Conservation (phyloP, 1,284 basidiomycete species). For the Rhodotorula sp. region DNA sequence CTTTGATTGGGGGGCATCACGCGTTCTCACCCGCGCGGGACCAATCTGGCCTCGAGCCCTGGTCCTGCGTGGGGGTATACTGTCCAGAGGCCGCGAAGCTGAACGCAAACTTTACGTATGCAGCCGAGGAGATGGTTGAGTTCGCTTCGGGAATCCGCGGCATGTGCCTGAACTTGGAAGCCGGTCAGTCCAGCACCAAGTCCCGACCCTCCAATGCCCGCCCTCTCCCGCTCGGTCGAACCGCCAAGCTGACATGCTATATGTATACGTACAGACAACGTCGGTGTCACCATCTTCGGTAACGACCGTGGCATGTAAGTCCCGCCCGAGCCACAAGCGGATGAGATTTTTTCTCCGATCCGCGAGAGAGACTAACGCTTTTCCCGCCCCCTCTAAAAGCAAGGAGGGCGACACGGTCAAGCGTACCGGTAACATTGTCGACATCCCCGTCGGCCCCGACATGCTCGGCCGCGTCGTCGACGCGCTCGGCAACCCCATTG, state of each 20-base stretch:
- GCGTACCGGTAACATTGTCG: slow-evolving; percentile 99
- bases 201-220: neutral
- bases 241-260: neutral
- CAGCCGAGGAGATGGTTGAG: slow-evolving; percentile 99
- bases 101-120: neutral
- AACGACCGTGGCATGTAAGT: slow-evolving; percentile 75
- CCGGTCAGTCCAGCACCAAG: slow-evolving; percentile 67
- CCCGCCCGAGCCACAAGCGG: neutral
- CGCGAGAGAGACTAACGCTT: neutral
- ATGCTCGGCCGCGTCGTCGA: slow-evolving; percentile 98
- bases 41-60: neutral
- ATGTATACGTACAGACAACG: slow-evolving; percentile 32
- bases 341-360: too few species aligned
- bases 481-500: slow-evolving; percentile 98
- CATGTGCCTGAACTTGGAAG: slow-evolving; percentile 94
- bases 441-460: slow-evolving; percentile 94
- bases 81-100: neutral
- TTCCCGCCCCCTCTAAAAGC: slow-evolving; percentile 56
- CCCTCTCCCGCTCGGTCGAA: neutral
- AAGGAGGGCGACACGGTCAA: slow-evolving; percentile 99
- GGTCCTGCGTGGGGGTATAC: neutral
- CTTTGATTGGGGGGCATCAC: slow-evolving; percentile 16
- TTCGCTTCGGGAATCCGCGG: slow-evolving; percentile 89
- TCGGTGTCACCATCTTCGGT: slow-evolving; percentile 99
- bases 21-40: neutral